Conservation (phyloP, 2,329 filamentous ascomycete genomes). For the Xylaria hypoxylon region DNA sequence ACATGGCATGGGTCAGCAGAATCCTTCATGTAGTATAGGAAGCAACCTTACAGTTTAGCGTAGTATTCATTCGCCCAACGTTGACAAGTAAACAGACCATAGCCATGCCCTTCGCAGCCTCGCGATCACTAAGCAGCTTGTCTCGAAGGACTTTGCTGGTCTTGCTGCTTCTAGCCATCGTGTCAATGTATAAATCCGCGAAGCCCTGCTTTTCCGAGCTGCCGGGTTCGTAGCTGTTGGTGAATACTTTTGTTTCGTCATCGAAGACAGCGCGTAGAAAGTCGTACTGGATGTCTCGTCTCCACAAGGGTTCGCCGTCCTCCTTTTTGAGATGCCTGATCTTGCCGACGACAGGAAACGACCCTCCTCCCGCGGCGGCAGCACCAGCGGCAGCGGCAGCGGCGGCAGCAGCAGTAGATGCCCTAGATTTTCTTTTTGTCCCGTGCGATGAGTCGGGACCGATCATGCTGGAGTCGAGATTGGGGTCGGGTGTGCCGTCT, state of each 20-base stretch:
- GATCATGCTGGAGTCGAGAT: constrained; percentile 46
- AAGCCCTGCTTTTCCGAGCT: constrained; percentile 77
- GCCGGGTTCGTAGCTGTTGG: constrained; percentile 81
- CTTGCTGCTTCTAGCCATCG: constrained; percentile 98
- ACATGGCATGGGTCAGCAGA: constrained; percentile 26
- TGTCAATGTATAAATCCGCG: constrained; percentile 96
- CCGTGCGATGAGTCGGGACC: constrained; percentile 43
- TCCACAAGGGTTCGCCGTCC: constrained; percentile 87
- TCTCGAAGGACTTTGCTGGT: constrained; percentile 98
- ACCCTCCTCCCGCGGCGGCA: constrained; percentile 32
- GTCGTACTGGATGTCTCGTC: constrained; percentile 89
- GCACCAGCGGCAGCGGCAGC: constrained; percentile 34
- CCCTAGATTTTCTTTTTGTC: constrained; percentile 46
- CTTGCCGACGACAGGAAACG: constrained; percentile 65
- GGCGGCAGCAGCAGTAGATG: constrained; percentile 35
- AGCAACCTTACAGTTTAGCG: constrained; percentile 82
- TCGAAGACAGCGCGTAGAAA: constrained; percentile 85
- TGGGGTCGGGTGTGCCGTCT: constrained; percentile 41
- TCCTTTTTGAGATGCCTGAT: constrained; percentile 89
- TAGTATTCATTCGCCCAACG: constrained; percentile 98
- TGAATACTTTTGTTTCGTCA: constrained; percentile 80
- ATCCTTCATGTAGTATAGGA: constrained; percentile 18
- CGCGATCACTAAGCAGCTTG: constrained; percentile 91
- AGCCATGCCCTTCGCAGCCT: constrained; percentile 96
- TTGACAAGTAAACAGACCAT: constrained; percentile 99